Evolutionary conservation across 1,284 basidiomycete species (phyloP), one percentile per base, ranked within the genome.

Genomic region (Rhizopogon hawkerae): DNA sequence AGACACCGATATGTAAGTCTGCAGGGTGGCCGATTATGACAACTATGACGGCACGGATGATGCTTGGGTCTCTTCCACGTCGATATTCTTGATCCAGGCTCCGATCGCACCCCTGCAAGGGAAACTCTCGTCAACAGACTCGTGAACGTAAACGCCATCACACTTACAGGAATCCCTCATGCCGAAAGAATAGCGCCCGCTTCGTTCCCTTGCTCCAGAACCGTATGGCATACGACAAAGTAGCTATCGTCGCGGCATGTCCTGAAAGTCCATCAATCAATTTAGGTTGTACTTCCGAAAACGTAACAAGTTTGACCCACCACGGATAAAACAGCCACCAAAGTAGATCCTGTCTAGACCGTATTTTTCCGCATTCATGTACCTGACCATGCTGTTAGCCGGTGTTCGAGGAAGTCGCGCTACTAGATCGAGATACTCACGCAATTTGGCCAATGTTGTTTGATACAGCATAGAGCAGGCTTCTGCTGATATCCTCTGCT

Each of bases 381-480:
- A 97, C 52, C 92, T 95, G 67, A 38, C 50, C 14, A 33, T 4
- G 23, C 5, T 41, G 38, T 67, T 53, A 64, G 55, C 14, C 1
- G 37, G 42, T 33, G 11, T 33, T 42, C 31, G 26, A 46, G 2
- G 14, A 34, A 35, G 5, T 23, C 3, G 33, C 35, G 5, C 34
- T 38, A 35, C 14, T 35, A 50, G 35, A 54, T 55, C 51, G 41
- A 52, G 53, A 50, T 52, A 86, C 90, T 69, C 68, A 95, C 90
- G 96, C 96, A 71, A 99, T 98, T 69, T 99, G 96, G 4, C 96
- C 96, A 59, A 99, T 99, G 69, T 99, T 99, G 72, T 99, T 99
- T 58, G 90, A 93, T 54, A 99, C 83, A 13, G 94, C 95, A 68
- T 98, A 98, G 26, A 98, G 76, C 60, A 98, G 71, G 67, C 89